These are phyloP conservation scores for Symbiotaphrina buchneri DNA, from an alignment of 495 filamentous ascomycete genomes.

Conservation along the genomic window DNA sequence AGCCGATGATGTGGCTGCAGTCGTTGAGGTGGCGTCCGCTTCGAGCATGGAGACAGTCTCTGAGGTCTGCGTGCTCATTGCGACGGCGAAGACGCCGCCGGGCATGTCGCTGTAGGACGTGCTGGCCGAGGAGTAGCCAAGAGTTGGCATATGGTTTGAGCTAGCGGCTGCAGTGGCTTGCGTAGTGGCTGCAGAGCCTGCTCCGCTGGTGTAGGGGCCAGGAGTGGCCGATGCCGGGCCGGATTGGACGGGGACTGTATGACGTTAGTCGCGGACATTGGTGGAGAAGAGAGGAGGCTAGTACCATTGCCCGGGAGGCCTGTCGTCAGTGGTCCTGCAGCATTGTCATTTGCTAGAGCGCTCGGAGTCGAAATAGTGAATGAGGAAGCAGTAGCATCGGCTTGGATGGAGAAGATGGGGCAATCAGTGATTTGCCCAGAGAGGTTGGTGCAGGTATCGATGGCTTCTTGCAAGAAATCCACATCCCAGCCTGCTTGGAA, in stretches of 20 bases:
- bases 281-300: background rate
- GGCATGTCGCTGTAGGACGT: constrained; percentile 6
- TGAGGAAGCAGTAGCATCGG: constrained; percentile 15
- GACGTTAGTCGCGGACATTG: background rate
- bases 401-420: constrained; percentile 26
- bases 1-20: too few species aligned
- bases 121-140: constrained; percentile 5
- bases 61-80: too few species aligned
- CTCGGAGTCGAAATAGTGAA: constrained; percentile 21
- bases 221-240: constrained; percentile 26
- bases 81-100: constrained; percentile 7
- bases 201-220: constrained; percentile 2
- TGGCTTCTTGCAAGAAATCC: constrained; percentile 30
- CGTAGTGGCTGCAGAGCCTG: background rate
- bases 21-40: too few species aligned
- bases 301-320: constrained; percentile 24
- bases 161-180: background rate
- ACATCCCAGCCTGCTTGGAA: constrained; percentile 67
- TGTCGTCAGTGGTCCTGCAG: constrained; percentile 12
- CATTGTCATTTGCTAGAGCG: constrained; percentile 14
- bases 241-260: constrained; percentile 18
- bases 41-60: too few species aligned
- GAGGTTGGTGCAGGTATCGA: constrained; percentile 23
- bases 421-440: constrained; percentile 32
- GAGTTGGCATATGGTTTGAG: constrained; percentile 1